Evolutionary conservation across 106 monocot species (phyloP), one percentile per base, ranked within the genome.

Genomic region (Allium fistulosum): DNA sequence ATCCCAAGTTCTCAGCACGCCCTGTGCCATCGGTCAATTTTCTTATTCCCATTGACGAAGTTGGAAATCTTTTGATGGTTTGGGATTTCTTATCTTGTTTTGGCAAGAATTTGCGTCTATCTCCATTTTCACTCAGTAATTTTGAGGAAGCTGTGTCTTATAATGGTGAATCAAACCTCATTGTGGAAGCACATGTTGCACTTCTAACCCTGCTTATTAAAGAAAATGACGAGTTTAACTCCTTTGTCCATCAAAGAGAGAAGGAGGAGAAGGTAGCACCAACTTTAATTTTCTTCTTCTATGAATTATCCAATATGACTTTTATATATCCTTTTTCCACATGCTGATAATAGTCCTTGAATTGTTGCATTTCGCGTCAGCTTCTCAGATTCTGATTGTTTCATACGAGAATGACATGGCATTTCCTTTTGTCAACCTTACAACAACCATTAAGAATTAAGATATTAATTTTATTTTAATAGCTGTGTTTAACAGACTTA

Each of bases 81-180:
- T 73, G 72, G 72, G 72, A 73, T 55, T 73, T 73, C 63, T 56
- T 62, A 12, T 73, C 63, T 5, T 63, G 53, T 55, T 64, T 73
- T 62, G 53, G 72, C 28, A 73, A 64, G 27, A 13, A 28, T 28
- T 51, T 73, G 72, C 52, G 37, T 26, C 52, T 73, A 55, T 63
- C 56, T 7, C 72, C 72, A 45, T 73, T 73, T 56, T 53, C 72
- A 10, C 72, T 73, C 52, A 15, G 56, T 53, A 51, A 73, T 17
- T 73, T 73, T 56, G 72, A 73, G 52, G 52, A 73, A 10, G 63
- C 72, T 63, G 48, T 73, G 46, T 16, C 16, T 73, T 56, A 64
- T 47, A 47, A 73, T 17, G 63, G 72, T 17, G 46, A 45, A 10
- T 16, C 63, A 45, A 64, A 55, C 46, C 72, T 73, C 53, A 64